These are phyloP conservation scores for Elsinoe batatas DNA, from an alignment of 2,329 filamentous ascomycete genomes.

Conservation along the genomic window DNA sequence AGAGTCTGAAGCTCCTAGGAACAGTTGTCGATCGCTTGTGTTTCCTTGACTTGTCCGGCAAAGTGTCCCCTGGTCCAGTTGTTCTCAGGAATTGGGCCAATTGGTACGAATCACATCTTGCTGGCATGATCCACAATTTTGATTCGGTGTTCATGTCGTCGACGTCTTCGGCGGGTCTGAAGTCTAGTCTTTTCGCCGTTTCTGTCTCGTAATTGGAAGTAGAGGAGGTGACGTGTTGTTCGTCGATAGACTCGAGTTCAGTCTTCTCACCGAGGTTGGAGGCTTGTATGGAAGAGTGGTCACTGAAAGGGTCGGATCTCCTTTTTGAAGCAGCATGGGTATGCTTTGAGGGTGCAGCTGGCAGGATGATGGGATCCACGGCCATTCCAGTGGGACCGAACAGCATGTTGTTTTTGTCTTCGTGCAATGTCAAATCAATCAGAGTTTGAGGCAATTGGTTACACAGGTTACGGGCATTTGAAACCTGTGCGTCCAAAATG, in stretches of 20 bases:
- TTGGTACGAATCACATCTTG: constrained; percentile 24
- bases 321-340: constrained; percentile 2
- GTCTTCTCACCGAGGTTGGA: not conserved
- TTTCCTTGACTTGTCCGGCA: constrained; percentile 11
- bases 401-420: not conserved
- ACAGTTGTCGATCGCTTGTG: constrained; percentile 20
- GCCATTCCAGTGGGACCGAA: constrained; percentile 17
- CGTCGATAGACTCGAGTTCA: not conserved
- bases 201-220: not conserved
- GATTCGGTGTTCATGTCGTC: constrained; percentile 26
- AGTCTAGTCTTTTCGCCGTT: not conserved
- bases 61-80: constrained; percentile 27
- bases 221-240: not conserved
- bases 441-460: not conserved
- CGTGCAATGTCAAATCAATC: not conserved
- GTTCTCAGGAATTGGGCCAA: constrained; percentile 31
- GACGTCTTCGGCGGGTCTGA: not conserved
- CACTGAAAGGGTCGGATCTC: constrained; percentile 6
- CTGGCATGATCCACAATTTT: constrained; percentile 23
- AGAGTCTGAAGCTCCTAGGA: constrained; percentile 25
- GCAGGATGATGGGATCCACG: constrained; percentile 14
- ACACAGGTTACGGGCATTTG: not conserved
- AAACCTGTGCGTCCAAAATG: not conserved
- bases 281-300: constrained; percentile 6
- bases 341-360: not conserved